Evolutionary conservation across 2,329 filamentous ascomycete species (phyloP).

Genomic region (Diaporthe caulivora): DNA sequence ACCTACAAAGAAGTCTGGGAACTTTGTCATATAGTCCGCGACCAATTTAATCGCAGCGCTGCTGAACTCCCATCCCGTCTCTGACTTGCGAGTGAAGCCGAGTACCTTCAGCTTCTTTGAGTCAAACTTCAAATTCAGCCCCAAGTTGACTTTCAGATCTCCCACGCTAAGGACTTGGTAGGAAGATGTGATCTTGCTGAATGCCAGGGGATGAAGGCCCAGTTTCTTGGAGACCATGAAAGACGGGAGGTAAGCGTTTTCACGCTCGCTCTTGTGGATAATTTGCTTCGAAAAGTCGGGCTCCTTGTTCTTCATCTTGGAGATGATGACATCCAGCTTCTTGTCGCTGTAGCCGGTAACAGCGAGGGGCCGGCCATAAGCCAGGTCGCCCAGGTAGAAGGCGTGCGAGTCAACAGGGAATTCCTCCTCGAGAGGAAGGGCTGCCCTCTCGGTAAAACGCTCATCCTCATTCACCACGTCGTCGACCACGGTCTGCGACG

Average conservation of each 20-base stretch:
- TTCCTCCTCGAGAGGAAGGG: conserved; percentile 91
- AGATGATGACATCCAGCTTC: conserved; percentile 85
- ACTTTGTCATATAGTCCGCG: conserved; percentile 89
- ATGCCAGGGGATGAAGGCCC: conserved; percentile 83
- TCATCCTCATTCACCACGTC: conserved; percentile 91
- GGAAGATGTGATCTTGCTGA: conserved; percentile 96
- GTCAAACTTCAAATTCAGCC: conserved; percentile 97
- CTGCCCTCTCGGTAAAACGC: conserved; percentile 90
- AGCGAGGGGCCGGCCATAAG: conserved; percentile 91
- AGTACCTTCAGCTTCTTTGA: conserved; percentile 95
- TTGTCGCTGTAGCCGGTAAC: conserved; percentile 80
- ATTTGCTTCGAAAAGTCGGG: conserved; percentile 84
- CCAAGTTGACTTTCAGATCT: conserved; percentile 87
- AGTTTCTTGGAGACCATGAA: conserved; percentile 89
- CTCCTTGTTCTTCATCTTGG: conserved; percentile 78
- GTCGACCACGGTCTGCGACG: conserved; percentile 91
- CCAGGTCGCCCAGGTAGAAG: conserved; percentile 95
- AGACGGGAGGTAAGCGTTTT: conserved; percentile 85
- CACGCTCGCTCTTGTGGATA: conserved; percentile 76
- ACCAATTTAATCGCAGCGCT: conserved; percentile 84
- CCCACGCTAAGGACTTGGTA: conserved; percentile 86
- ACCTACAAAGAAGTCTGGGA: conserved; percentile 94
- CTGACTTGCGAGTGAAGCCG: conserved; percentile 89
- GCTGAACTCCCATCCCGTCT: conserved; percentile 96
- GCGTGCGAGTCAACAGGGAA: conserved; percentile 86